Evolutionary conservation across 2,329 filamentous ascomycete genomes (phyloP).

Genomic region (Fusarium sp.): DNA sequence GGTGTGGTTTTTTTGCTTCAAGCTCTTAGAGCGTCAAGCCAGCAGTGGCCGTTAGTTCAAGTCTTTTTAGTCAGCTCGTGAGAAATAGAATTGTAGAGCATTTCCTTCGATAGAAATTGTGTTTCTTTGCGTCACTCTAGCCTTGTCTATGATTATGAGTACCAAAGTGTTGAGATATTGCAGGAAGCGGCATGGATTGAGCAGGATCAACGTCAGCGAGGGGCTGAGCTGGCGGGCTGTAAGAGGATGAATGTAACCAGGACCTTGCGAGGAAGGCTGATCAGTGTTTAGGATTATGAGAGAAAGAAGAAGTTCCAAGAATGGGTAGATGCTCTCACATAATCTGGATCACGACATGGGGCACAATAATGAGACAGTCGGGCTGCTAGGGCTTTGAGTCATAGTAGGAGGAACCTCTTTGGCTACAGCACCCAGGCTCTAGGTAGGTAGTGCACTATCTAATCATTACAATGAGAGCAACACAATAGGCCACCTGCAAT

Average conservation of each 20-base stretch:
- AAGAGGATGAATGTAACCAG: background rate
- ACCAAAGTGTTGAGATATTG: conserved; percentile 12
- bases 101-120: background rate
- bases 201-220: conserved; percentile 31
- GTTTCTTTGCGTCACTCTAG: background rate
- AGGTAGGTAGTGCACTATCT: too few species aligned
- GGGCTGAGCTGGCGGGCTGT: conserved; percentile 37
- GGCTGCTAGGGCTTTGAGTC: background rate
- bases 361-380: conserved; percentile 1
- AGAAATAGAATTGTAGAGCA: conserved; percentile 1
- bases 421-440: too few species aligned
- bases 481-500: too few species aligned
- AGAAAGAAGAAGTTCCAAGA: background rate
- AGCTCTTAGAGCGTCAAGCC: conserved; percentile 8
- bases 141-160: background rate
- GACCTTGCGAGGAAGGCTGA: conserved; percentile 1
- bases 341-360: conserved; percentile 11
- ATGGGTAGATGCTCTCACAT: conserved; percentile 16
- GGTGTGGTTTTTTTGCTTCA: conserved; percentile 23
- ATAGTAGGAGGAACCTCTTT: background rate
- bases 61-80: conserved; percentile 6
- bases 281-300: background rate
- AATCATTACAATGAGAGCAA: too few species aligned
- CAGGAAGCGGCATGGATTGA: conserved; percentile 2
- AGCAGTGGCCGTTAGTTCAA: conserved; percentile 6